phyloP scores from a whole-genome alignment of 2,329 filamentous ascomycete species.

The Neocatenulostroma microsporum region DNA sequence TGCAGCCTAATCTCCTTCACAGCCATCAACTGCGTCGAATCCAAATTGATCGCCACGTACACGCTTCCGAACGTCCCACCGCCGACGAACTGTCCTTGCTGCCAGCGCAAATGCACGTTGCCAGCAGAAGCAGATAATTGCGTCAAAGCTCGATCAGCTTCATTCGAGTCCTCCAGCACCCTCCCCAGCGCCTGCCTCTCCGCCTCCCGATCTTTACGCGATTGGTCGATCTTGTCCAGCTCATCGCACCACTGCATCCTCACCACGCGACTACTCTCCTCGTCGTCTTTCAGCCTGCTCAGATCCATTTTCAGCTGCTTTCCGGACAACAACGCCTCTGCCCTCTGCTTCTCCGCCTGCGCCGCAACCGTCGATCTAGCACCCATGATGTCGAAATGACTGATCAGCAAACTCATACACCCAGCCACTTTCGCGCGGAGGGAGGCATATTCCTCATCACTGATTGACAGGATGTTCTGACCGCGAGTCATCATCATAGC shows the following conservation, averaged over 20 bases:
- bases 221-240: slow-evolving; percentile 68
- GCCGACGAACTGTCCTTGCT: slow-evolving; percentile 96
- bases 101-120: slow-evolving; percentile 93
- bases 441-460: slow-evolving; percentile 75
- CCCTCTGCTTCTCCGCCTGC: slow-evolving; percentile 82
- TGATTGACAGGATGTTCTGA: slow-evolving; percentile 83
- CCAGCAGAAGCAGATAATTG: slow-evolving; percentile 90
- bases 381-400: slow-evolving; percentile 98
- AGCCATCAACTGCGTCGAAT: slow-evolving; percentile 93
- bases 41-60: slow-evolving; percentile 93
- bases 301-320: slow-evolving; percentile 67
- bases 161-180: slow-evolving; percentile 88
- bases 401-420: slow-evolving; percentile 95
- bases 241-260: slow-evolving; percentile 66
- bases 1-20: slow-evolving; percentile 98
- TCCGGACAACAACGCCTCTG: slow-evolving; percentile 69
- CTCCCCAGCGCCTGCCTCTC: slow-evolving; percentile 82
- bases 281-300: slow-evolving; percentile 65
- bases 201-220: slow-evolving; percentile 68
- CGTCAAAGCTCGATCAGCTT: slow-evolving; percentile 89
- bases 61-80: slow-evolving; percentile 96
- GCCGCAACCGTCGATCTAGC: slow-evolving; percentile 88
- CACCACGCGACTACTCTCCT: slow-evolving; percentile 69
- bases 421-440: slow-evolving; percentile 84
- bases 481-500: slow-evolving; percentile 96